Conservation (phyloP, 441 rosid genomes). For the Rhodomyrtus psidioides region DNA sequence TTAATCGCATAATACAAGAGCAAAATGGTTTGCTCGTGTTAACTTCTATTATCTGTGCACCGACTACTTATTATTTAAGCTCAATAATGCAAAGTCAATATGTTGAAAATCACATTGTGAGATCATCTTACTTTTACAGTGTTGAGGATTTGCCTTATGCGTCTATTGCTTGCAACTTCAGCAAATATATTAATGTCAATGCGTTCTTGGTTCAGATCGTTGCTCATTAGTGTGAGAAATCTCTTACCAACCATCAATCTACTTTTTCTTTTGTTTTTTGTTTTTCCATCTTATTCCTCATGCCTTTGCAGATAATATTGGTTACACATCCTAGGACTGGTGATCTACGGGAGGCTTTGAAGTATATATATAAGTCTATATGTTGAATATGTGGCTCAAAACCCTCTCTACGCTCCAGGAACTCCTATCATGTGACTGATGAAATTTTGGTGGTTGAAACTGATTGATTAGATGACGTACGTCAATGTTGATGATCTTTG, state of each 20-base stretch:
- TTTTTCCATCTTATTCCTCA: not conserved
- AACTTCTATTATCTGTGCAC: not conserved
- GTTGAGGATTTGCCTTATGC: not conserved
- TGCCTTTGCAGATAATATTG: conserved; percentile 56
- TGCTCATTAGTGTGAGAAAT: not conserved
- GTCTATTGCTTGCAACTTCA: not conserved
- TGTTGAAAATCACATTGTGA: not conserved
- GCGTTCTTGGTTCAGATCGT: not conserved
- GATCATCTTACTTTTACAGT: not conserved
- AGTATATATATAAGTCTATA: conserved; percentile 81
- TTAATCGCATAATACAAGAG: not conserved
- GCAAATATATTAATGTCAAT: not conserved
- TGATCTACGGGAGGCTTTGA: conserved; percentile 73
- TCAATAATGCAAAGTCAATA: not conserved
- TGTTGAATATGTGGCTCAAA: conserved; percentile 80
- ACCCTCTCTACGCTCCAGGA: conserved; percentile 74
- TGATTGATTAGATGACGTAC: not conserved
- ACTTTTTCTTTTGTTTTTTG: not conserved
- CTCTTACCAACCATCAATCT: not conserved
- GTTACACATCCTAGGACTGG: conserved; percentile 83
- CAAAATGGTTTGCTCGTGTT: not conserved
- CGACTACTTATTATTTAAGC: not conserved
- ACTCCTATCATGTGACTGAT: conserved; percentile 59
- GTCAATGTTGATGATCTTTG: not conserved
- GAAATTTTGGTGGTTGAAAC: not conserved